phyloP scores from a whole-genome alignment of 2,329 filamentous ascomycete species.

The Arthrocladium fulminans region DNA sequence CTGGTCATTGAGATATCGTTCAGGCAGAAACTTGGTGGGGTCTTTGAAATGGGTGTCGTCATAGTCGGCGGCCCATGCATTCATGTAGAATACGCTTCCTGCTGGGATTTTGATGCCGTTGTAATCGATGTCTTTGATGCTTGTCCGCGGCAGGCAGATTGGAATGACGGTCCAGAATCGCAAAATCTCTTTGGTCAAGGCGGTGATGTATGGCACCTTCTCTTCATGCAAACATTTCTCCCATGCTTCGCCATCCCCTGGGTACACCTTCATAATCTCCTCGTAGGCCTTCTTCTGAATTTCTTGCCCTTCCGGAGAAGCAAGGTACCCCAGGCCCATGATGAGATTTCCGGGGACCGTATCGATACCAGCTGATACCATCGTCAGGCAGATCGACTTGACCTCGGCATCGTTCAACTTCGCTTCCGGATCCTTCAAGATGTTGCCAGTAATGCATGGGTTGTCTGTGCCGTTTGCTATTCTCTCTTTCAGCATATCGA shows the following conservation, averaged over 20 bases:
- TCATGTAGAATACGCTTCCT: slow-evolving; percentile 75
- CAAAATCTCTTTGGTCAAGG: slow-evolving; percentile 68
- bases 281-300: slow-evolving; percentile 62
- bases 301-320: slow-evolving; percentile 56
- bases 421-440: slow-evolving; percentile 60
- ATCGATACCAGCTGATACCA: slow-evolving; percentile 73
- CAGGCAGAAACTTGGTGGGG: slow-evolving; percentile 56
- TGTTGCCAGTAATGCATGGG: slow-evolving; percentile 61
- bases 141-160: slow-evolving; percentile 64
- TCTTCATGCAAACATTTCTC: slow-evolving; percentile 63
- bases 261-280: slow-evolving; percentile 64
- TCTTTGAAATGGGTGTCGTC: slow-evolving; percentile 59
- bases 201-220: slow-evolving; percentile 67
- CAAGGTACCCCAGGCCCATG: slow-evolving; percentile 69
- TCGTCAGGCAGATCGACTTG: slow-evolving; percentile 71
- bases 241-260: slow-evolving; percentile 62
- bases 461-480: slow-evolving; percentile 56
- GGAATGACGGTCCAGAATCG: slow-evolving; percentile 74
- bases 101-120: slow-evolving; percentile 59
- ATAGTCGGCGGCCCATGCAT: slow-evolving; percentile 66
- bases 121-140: slow-evolving; percentile 63
- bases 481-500: slow-evolving; percentile 51
- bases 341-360: slow-evolving; percentile 72
- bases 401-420: slow-evolving; percentile 65
- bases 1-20: slow-evolving; percentile 54